A percentile compares a stretch with the other conserved stretches of the same genome.
Evolutionary conservation across 202 grass and related monocot genomes (phyloP).

Genomic region (Setaria viridis): DNA sequence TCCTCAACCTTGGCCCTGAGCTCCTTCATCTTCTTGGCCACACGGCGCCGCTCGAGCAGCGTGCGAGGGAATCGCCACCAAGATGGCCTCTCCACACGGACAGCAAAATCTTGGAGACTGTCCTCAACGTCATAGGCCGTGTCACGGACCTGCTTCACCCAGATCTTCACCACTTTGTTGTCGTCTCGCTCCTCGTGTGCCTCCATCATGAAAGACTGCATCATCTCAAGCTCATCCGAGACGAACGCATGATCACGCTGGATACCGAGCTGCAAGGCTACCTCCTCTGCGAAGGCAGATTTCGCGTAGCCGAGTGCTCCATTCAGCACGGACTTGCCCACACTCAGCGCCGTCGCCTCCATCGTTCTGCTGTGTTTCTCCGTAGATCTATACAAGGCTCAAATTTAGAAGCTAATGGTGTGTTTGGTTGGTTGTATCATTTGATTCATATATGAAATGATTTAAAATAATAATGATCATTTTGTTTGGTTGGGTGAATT

Average conservation of each 20-base stretch:
- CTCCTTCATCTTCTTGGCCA: background rate
- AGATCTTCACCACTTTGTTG: background rate
- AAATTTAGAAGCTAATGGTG: too few species aligned
- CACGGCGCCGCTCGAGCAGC: background rate
- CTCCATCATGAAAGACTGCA: slow-evolving; percentile 3
- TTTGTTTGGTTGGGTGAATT: too few species aligned
- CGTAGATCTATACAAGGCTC: too few species aligned
- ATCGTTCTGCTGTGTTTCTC: background rate
- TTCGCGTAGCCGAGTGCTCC: background rate
- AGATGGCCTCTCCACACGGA: background rate
- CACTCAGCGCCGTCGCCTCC: background rate
- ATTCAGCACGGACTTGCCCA: background rate
- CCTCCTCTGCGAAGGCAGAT: background rate
- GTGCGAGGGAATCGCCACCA: background rate
- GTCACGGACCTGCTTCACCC: background rate
- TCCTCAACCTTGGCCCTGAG: background rate
- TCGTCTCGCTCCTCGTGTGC: background rate
- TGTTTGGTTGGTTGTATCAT: too few species aligned
- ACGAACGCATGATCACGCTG: background rate
- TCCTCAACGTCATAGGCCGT: background rate
- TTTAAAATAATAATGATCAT: too few species aligned
- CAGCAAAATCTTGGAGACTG: background rate
- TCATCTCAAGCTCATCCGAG: background rate
- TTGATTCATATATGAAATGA: too few species aligned
- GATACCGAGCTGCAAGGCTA: background rate